Conservation (phyloP, 306 rosid genomes). For the Macrotyloma uniflorum region DNA sequence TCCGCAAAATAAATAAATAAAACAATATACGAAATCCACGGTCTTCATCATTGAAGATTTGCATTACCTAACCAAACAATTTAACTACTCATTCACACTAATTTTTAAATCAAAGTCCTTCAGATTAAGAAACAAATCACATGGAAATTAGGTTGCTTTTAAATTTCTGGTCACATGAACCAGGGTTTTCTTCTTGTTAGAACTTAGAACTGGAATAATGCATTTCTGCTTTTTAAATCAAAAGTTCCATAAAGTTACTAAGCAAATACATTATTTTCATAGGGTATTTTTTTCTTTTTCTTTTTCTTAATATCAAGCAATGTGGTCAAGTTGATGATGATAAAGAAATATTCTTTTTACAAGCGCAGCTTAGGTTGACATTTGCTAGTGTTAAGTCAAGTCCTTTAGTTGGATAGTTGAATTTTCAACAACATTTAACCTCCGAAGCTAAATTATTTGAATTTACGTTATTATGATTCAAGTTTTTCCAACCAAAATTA, state of each 20-base stretch:
- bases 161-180: no score
- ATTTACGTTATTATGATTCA: neutral
- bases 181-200: no score
- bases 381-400: neutral
- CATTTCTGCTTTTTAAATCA: neutral
- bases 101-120: constrained; percentile 7
- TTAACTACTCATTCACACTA: neutral
- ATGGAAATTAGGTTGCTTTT: neutral
- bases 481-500: neutral
- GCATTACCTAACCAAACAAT: constrained; percentile 26
- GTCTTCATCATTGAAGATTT: neutral
- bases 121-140: neutral
- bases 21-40: neutral
- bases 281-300: neutral
- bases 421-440: neutral
- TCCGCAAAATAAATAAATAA: neutral
- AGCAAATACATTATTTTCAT: no score
- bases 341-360: neutral
- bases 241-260: neutral
- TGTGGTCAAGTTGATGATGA: neutral
- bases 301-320: neutral
- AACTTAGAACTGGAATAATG: no score
- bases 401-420: neutral
- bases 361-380: neutral
- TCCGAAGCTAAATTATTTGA: neutral